These are phyloP conservation scores for Pelomyxa schiedti DNA, from an alignment of 78 protist species.

Conservation along the genomic window DNA sequence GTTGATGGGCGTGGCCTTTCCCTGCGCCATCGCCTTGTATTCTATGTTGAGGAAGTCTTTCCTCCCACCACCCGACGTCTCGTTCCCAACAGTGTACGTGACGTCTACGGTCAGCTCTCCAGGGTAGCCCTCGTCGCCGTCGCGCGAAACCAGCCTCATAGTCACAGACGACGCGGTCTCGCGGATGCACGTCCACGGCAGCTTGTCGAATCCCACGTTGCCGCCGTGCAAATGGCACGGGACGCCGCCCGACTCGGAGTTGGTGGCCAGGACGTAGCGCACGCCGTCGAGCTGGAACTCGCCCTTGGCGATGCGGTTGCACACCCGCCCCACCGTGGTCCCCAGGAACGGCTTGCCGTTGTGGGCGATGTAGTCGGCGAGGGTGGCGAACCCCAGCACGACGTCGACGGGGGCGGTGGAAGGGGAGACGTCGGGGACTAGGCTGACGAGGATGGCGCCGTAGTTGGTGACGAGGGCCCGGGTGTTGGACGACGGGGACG, in stretches of 20 bases:
- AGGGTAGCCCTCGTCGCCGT: constrained; percentile 46
- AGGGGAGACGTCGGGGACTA: not conserved
- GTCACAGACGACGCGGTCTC: not conserved
- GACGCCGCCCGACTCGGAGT: no score
- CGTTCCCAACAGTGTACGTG: not conserved
- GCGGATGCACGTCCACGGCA: constrained; percentile 8
- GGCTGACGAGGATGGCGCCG: not conserved
- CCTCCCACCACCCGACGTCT: no score
- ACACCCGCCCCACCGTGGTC: constrained; percentile 28
- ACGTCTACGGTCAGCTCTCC: constrained; percentile 19
- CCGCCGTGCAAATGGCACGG: constrained; percentile 45
- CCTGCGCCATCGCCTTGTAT: no score
- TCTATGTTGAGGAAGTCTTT: no score
- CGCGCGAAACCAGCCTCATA: constrained; percentile 9
- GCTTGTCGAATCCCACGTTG: constrained; percentile 22
- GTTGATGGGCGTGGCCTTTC: constrained; percentile 21
- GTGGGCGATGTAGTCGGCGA: not conserved
- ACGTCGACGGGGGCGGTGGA: no score
- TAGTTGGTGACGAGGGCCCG: not conserved
- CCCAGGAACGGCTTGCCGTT: constrained; percentile 19
- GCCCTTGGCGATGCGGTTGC: constrained; percentile 31
- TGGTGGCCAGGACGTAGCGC: constrained; percentile 6
- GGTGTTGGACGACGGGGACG: no score
- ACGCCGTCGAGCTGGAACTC: constrained; percentile 25
- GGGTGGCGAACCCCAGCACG: not conserved